Evolutionary conservation across 768 basidiomycete species (phyloP), one percentile per base, ranked within the genome.

Genomic region (Botryobasidium botryosum): DNA sequence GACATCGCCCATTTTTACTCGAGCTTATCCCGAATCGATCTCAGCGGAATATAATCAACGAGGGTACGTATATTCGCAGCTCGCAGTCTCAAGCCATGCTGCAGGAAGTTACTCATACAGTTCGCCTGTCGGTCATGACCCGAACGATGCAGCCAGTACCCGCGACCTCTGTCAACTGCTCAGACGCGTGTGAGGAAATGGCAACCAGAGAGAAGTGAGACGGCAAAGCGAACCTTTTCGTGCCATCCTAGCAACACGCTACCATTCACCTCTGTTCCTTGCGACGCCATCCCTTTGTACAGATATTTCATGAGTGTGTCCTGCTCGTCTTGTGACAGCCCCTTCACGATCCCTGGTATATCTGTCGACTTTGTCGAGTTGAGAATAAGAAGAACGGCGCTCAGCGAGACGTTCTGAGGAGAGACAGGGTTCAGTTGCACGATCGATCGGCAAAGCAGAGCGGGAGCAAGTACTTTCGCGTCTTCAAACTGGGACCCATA

Each of bases 271-370:
- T 78, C 77, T 25, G 72, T 69, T 13, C 68, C 75, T 2, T 68
- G 65, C 55, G 69, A 61, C 15, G 68, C 73, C 91, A 94, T 96
- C 13, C 86, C 91, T 65, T 97, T 97, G 73, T 96, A 97, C 13
- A 97, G 66, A 57, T 92, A 97, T 59, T 91, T 92, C 92, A 94
- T 97, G 44, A 96, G 69, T 26, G 79, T 83, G 56, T 94, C 92
- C 56, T 90, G 85, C 35, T 71, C 64, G 41, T 84, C 79, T 52
- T 70, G 70, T 2, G 77, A 70, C 25, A 96, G 69, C 0, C 68
- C 59, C 55, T 77, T 81, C 59, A 94, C 69, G 40, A 82, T 74
- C 21, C 64, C 63, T 2, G 79, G 68, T 50, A 96, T 86, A 50
- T 96, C 91, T 2, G 84, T 71, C 4, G 87, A 66, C 59, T 92